phyloP scores from a whole-genome alignment of 2,329 filamentous ascomycete genomes.

The Drechslerella coelobrocha region DNA sequence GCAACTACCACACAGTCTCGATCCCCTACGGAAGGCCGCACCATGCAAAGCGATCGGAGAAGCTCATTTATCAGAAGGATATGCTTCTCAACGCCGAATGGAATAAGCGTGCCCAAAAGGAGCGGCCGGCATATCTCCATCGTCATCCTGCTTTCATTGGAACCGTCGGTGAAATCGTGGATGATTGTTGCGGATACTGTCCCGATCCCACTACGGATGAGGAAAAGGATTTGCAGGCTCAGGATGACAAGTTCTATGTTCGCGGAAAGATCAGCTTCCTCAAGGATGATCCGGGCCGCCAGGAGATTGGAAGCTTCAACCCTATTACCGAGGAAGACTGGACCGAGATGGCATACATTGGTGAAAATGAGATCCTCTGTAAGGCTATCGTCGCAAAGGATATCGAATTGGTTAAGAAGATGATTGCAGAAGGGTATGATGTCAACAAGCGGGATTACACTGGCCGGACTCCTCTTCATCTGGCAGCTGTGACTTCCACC shows the following conservation, averaged over 20 bases:
- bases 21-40: conserved; percentile 69
- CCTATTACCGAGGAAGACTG: conserved; percentile 49
- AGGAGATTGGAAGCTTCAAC: conserved; percentile 66
- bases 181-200: conserved; percentile 82
- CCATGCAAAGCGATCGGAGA: conserved; percentile 76
- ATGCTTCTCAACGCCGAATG: conserved; percentile 84
- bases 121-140: conserved; percentile 76
- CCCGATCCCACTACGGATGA: conserved; percentile 73
- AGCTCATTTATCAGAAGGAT: conserved; percentile 80
- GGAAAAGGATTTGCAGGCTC: conserved; percentile 73
- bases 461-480: conserved; percentile 77
- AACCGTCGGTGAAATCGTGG: conserved; percentile 73
- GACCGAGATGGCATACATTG: conserved; percentile 79
- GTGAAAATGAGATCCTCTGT: conserved; percentile 77
- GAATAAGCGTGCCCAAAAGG: conserved; percentile 70
- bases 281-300: conserved; percentile 80
- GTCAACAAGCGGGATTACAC: conserved; percentile 78
- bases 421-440: conserved; percentile 72
- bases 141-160: conserved; percentile 85
- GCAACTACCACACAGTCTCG: conserved; percentile 79
- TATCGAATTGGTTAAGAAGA: conserved; percentile 72
- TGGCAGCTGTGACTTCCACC: conserved; percentile 74
- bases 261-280: conserved; percentile 76
- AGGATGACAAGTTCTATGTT: conserved; percentile 75
- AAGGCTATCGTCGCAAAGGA: conserved; percentile 81